phyloP scores from a whole-genome alignment of 495 filamentous ascomycete species.

The Xylaria venustula region DNA sequence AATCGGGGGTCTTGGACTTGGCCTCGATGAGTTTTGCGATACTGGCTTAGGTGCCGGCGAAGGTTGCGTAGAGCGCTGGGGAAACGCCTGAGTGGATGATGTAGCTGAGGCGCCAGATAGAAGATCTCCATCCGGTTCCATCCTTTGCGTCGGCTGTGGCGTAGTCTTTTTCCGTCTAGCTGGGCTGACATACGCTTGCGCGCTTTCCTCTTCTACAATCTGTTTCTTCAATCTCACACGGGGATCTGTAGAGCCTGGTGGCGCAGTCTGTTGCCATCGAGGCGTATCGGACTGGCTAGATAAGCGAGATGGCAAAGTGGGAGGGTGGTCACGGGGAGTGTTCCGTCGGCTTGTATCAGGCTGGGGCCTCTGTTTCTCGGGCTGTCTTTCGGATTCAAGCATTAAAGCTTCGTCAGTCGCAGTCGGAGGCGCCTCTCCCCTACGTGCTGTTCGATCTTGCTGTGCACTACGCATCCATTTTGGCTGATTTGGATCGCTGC shows the following conservation, averaged over 20 bases:
- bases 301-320: constrained; percentile 37
- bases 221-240: constrained; percentile 64
- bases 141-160: constrained; percentile 38
- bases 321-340: constrained; percentile 44
- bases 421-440: constrained; percentile 20
- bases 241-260: constrained; percentile 46
- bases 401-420: constrained; percentile 88
- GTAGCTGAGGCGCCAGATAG: constrained; percentile 46
- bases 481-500: constrained; percentile 75
- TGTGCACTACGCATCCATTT: constrained; percentile 87
- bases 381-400: constrained; percentile 67
- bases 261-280: constrained; percentile 48
- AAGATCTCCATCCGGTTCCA: constrained; percentile 56
- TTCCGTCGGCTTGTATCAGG: constrained; percentile 21
- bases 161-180: constrained; percentile 72
- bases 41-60: constrained; percentile 6
- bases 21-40: constrained; percentile 11
- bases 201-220: constrained; percentile 74
- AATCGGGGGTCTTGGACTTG: constrained; percentile 29
- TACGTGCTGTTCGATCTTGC: constrained; percentile 32
- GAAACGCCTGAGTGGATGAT: constrained; percentile 16
- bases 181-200: constrained; percentile 86
- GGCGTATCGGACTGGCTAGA: constrained; percentile 24
- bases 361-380: constrained; percentile 39
- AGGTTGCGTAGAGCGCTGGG: constrained; percentile 20